Conservation (phyloP, 2,329 filamentous ascomycete species). For the Colletotrichum noveboracense region DNA sequence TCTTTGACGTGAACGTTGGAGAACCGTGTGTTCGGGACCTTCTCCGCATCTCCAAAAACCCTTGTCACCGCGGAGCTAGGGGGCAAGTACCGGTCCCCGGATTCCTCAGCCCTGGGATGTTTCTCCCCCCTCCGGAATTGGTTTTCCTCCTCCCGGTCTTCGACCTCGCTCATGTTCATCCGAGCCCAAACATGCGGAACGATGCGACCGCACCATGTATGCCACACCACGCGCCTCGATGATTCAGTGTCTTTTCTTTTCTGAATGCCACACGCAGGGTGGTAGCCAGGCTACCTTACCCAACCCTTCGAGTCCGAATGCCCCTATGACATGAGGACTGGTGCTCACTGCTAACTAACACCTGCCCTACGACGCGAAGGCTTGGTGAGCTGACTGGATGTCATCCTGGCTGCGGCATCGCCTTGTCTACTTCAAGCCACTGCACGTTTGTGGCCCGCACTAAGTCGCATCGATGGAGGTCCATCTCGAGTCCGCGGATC, state of each 20-base stretch:
- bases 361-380: background rate
- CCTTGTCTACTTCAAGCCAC: background rate
- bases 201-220: background rate
- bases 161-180: background rate
- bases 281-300: background rate
- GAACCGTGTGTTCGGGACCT: background rate
- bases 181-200: background rate
- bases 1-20: background rate
- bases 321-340: background rate
- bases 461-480: background rate
- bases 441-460: background rate
- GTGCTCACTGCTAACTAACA: background rate
- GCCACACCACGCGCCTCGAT: background rate
- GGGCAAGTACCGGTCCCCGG: background rate
- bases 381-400: background rate
- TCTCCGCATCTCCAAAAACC: background rate
- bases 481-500: background rate
- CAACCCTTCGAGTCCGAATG: background rate
- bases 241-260: background rate
- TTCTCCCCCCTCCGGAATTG: background rate
- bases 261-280: background rate
- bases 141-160: background rate
- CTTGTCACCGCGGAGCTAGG: background rate
- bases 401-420: background rate
- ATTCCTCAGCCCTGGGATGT: background rate